Conservation (phyloP, 179 eudicot species). For the Nepenthes alata region DNA sequence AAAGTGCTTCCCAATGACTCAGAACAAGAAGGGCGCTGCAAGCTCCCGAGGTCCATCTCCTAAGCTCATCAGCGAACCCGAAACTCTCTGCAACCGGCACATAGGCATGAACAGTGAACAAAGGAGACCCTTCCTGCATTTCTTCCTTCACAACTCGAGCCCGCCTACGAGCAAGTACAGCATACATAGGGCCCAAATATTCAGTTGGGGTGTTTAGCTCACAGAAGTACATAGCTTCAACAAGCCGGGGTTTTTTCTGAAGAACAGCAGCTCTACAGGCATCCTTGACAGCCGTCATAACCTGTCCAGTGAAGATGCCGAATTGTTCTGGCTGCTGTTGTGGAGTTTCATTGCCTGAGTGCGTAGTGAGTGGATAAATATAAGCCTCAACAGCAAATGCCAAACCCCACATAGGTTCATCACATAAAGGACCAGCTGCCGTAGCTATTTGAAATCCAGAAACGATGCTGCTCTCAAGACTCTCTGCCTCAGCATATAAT, state of each 20-base stretch:
- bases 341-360: constrained; percentile 29
- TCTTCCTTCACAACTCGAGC: constrained; percentile 78
- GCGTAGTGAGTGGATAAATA: constrained; percentile 27
- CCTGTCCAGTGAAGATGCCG: constrained; percentile 78
- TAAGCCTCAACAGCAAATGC: constrained; percentile 64
- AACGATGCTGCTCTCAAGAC: constrained; percentile 63
- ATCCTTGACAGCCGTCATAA: constrained; percentile 83
- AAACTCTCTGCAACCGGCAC: constrained; percentile 86
- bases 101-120: constrained; percentile 84
- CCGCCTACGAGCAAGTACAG: constrained; percentile 71
- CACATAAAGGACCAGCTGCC: constrained; percentile 83
- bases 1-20: constrained; percentile 81
- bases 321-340: constrained; percentile 46
- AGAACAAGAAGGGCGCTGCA: constrained; percentile 82
- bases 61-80: constrained; percentile 88
- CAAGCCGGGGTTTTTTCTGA: constrained; percentile 65
- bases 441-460: constrained; percentile 91
- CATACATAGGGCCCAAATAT: constrained; percentile 65
- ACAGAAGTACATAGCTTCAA: constrained; percentile 76
- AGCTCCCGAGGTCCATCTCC: constrained; percentile 82
- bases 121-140: constrained; percentile 86
- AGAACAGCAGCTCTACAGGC: constrained; percentile 75
- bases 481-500: constrained; percentile 46
- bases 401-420: constrained; percentile 97
- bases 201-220: constrained; percentile 76